Evolutionary conservation across 257 asterid genomes (phyloP), one percentile per base, ranked within the genome.

Genomic region (Datura wrightii): DNA sequence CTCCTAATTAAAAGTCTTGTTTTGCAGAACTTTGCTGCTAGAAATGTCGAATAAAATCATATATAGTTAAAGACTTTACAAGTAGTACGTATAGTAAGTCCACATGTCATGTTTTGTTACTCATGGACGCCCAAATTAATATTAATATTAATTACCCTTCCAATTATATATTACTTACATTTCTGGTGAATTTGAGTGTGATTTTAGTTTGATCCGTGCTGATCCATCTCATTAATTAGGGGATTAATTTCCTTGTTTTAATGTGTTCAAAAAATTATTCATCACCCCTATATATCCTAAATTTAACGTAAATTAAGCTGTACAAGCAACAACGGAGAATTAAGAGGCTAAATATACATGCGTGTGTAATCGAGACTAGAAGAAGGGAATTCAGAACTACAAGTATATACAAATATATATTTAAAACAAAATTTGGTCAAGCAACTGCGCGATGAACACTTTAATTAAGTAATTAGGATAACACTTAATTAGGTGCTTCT

Each of bases 21-120:
- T 82, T 82, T 46, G 85, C 65, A 54, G 66, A 82, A 48, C 39
- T 50, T 36, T 82, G 85, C 79, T 66, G 59, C 67, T 34, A 37
- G 80, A 82, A 66, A 34, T 65, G 85, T 83, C 67, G 69, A 48
- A 18, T 83, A 83, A 83, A 48, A 55, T 16, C 66, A 52, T 18
- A 65, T 24, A 24, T 24, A 24, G 31, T 8, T 5, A 82, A 36
- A 50, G 41, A 55, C 53, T 65, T 37, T 16, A 82, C 52, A 82
- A n/a, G 34, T 39, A 1, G 18, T 24, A 65, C 65, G 13, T 24
- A 24, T 24, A 79, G 39, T 82, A 82, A 48, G 67, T 65, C 18
- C 50, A 65, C 50, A 46, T 44, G 62, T 71, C 53, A 39, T 82
- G 46, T 39, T 39, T 39, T 39, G 42, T 4, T 4, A 39, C 42